These are phyloP conservation scores for Alloteropsis angusta DNA, from an alignment of 202 grass and related monocot species.

Conservation along the genomic window DNA sequence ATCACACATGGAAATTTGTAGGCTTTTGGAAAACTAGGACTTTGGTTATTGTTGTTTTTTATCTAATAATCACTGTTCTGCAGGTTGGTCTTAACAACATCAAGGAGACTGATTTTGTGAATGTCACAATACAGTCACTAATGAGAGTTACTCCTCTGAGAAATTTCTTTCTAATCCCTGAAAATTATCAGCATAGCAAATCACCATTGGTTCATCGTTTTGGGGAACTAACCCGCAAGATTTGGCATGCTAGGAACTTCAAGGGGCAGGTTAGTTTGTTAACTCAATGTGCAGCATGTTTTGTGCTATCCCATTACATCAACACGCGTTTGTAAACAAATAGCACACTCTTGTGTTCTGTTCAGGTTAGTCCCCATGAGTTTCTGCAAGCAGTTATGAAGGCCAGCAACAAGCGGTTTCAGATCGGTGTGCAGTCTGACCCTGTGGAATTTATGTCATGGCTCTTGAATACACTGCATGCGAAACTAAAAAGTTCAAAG, in stretches of 20 bases:
- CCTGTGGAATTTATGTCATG: conserved; percentile 97
- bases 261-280: conserved; percentile 71
- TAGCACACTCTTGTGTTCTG: conserved; percentile 7
- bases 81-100: conserved; percentile 99
- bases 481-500: conserved; percentile 69
- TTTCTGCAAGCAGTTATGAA: conserved; percentile 99
- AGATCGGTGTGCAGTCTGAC: conserved; percentile 97
- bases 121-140: conserved; percentile 93
- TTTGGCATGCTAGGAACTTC: conserved; percentile 98
- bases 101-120: conserved; percentile 97
- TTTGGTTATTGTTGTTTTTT: conserved; percentile 15
- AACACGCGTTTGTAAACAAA: neutral
- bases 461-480: conserved; percentile 87
- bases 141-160: conserved; percentile 96
- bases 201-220: conserved; percentile 91
- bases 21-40: neutral
- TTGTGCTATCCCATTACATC: neutral
- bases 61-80: conserved; percentile 17
- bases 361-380: conserved; percentile 96
- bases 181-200: conserved; percentile 88
- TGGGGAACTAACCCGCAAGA: conserved; percentile 91
- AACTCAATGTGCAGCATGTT: neutral
- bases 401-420: conserved; percentile 78
- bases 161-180: conserved; percentile 98
- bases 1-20: neutral